These are phyloP conservation scores for Candida sp. DNA, from an alignment of 1,139 yeast genomes.

Conservation along the genomic window DNA sequence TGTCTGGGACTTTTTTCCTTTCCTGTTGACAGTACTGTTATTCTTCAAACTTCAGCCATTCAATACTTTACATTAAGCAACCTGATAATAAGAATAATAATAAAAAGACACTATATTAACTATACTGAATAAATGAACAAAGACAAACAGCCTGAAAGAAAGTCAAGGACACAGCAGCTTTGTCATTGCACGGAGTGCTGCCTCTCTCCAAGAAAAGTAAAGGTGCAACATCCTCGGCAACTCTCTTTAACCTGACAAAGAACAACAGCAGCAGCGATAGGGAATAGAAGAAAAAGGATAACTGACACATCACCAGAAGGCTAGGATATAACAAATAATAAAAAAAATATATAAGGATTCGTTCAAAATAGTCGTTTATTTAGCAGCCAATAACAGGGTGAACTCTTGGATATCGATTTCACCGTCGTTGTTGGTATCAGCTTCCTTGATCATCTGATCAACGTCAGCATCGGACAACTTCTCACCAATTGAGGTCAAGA, in stretches of 20 bases:
- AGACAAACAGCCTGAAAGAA: neutral
- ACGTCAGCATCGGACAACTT: conserved; percentile 95
- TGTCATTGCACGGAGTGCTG: neutral
- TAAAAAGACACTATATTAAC: neutral
- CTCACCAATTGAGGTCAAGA: conserved; percentile 96
- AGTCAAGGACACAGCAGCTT: neutral
- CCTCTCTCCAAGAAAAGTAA: too few species aligned
- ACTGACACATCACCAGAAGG: neutral
- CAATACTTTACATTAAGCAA: neutral
- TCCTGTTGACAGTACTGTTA: too few species aligned
- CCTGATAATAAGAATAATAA: neutral
- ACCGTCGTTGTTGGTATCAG: conserved; percentile 95
- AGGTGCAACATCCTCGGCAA: too few species aligned
- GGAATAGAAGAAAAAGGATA: too few species aligned
- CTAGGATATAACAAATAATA: neutral
- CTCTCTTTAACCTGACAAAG: neutral
- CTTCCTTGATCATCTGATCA: conserved; percentile 96
- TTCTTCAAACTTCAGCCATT: too few species aligned
- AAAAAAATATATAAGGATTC: too few species aligned
- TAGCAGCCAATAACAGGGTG: conserved; percentile 71
- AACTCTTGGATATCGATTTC: conserved; percentile 97
- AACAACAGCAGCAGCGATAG: neutral
- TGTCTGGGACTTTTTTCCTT: neutral
- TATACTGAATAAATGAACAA: neutral
- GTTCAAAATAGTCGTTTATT: conserved; percentile 22